A percentile compares a stretch with the other conserved stretches of the same genome.
Conservation (phyloP, 768 basidiomycete species). For the Chiua virens region DNA sequence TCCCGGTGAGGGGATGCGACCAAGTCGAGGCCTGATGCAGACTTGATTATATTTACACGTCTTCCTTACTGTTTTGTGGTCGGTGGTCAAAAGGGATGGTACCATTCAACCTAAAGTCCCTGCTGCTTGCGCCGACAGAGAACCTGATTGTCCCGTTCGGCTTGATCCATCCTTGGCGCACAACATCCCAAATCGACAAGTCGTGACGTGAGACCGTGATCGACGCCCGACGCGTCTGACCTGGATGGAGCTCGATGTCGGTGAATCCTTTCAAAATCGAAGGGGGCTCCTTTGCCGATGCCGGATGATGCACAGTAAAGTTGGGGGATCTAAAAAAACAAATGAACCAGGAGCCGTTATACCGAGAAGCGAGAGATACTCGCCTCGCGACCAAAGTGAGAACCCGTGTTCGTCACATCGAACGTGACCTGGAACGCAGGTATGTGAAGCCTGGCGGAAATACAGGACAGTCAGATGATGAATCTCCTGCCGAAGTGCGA, state of each 20-base stretch:
- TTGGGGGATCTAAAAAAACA: constrained; percentile 65
- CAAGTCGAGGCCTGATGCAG: too few relatives aligned
- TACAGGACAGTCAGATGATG: not conserved
- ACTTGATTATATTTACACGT: too few relatives aligned
- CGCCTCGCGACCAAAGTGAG: constrained; percentile 64
- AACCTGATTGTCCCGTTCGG: constrained; percentile 64
- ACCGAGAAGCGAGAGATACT: constrained; percentile 9
- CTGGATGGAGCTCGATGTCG: constrained; percentile 50
- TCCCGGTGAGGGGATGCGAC: too few relatives aligned
- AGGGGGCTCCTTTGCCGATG: constrained; percentile 66
- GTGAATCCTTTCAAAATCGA: constrained; percentile 71
- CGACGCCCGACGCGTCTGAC: constrained; percentile 45
- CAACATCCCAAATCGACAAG: constrained; percentile 74
- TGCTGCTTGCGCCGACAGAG: constrained; percentile 68
- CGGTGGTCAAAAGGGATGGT: constrained; percentile 19
- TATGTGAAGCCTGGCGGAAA: constrained; percentile 53
- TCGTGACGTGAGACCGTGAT: constrained; percentile 69
- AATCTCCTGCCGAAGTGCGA: not conserved
- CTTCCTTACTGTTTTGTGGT: too few relatives aligned
- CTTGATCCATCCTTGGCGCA: constrained; percentile 70
- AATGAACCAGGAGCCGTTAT: not conserved
- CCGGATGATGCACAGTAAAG: constrained; percentile 70
- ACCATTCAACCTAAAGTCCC: too few relatives aligned
- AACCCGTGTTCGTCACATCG: constrained; percentile 63
- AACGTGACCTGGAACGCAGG: constrained; percentile 66